Evolutionary conservation across 352 stramenopile genomes (phyloP).

Genomic region (Elongisporangium undulatum): DNA sequence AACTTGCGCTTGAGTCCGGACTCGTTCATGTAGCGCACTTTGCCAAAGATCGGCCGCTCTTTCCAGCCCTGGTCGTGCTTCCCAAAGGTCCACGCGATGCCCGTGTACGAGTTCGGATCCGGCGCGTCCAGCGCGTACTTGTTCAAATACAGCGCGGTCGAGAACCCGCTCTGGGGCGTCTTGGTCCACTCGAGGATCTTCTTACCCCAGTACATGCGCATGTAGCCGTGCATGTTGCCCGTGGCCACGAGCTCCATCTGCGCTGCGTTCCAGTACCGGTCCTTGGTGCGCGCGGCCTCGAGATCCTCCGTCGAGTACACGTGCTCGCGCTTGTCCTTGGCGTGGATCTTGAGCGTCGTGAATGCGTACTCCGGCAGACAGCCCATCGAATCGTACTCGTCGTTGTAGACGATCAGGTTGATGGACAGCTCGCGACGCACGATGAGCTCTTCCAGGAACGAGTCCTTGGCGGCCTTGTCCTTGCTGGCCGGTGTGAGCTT

Average conservation of each 20-base stretch:
- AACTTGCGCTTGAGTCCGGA: slow-evolving; percentile 98
- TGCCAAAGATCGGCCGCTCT: slow-evolving; percentile 96
- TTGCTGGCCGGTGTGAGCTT: slow-evolving; percentile 67
- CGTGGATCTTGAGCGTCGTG: slow-evolving; percentile 90
- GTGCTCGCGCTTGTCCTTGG: slow-evolving; percentile 76
- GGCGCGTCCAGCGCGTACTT: slow-evolving; percentile 97
- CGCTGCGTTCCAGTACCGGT: slow-evolving; percentile 98
- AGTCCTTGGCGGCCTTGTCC: slow-evolving; percentile 73
- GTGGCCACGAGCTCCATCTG: slow-evolving; percentile 94
- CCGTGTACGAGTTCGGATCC: slow-evolving; percentile 93
- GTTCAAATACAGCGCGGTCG: slow-evolving; percentile 95
- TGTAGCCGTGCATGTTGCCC: slow-evolving; percentile 91
- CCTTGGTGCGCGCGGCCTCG: slow-evolving; percentile 90
- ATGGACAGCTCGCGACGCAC: slow-evolving; percentile 95
- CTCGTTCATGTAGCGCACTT: slow-evolving; percentile 99
- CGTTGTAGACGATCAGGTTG: slow-evolving; percentile 97
- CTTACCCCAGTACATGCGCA: slow-evolving; percentile 99
- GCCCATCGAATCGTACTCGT: slow-evolving; percentile 92
- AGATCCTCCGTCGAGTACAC: slow-evolving; percentile 92
- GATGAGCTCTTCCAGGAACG: slow-evolving; percentile 97
- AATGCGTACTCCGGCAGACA: slow-evolving; percentile 90
- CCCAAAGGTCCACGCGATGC: slow-evolving; percentile 80
- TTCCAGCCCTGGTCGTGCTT: slow-evolving; percentile 98
- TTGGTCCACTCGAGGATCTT: slow-evolving; percentile 98
- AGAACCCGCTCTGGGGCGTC: slow-evolving; percentile 87